Evolutionary conservation across 495 filamentous ascomycete genomes (phyloP).

Genomic region (Podospora didyma): DNA sequence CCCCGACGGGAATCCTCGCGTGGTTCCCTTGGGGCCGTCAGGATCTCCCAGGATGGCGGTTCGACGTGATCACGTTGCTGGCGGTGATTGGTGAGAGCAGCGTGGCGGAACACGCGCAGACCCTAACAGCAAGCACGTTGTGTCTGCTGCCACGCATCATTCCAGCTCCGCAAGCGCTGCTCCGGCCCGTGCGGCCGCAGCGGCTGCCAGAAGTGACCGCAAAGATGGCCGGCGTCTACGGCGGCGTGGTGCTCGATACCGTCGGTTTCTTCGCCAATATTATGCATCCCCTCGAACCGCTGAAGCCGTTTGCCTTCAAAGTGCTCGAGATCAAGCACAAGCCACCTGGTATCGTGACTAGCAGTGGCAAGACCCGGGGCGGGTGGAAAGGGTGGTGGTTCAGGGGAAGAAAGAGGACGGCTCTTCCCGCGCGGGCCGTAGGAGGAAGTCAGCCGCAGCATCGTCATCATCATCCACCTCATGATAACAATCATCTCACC

Average conservation of each 20-base stretch:
- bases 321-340: slow-evolving; percentile 43
- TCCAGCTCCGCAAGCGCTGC: slow-evolving; percentile 62
- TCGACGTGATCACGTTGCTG: slow-evolving; percentile 61
- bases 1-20: slow-evolving; percentile 2
- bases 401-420: neutral
- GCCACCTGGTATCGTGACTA: neutral
- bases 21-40: slow-evolving; percentile 38
- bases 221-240: slow-evolving; percentile 54
- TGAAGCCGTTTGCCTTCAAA: slow-evolving; percentile 42
- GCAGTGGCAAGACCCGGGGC: neutral
- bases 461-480: no score
- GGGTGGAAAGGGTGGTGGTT: neutral
- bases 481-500: neutral
- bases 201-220: slow-evolving; percentile 52
- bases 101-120: slow-evolving; percentile 53
- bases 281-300: slow-evolving; percentile 50
- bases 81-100: slow-evolving; percentile 60
- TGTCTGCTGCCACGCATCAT: slow-evolving; percentile 61
- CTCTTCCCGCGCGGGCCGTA: no score
- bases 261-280: slow-evolving; percentile 62
- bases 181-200: slow-evolving; percentile 53
- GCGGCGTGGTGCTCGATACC: slow-evolving; percentile 47
- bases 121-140: slow-evolving; percentile 51
- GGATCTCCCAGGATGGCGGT: slow-evolving; percentile 43
- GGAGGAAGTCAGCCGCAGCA: no score